Percentiles rank a stretch among this genome's conserved stretches.
Evolutionary conservation across 176 grass and related monocot genomes (phyloP).

Genomic region (Carex parvula): DNA sequence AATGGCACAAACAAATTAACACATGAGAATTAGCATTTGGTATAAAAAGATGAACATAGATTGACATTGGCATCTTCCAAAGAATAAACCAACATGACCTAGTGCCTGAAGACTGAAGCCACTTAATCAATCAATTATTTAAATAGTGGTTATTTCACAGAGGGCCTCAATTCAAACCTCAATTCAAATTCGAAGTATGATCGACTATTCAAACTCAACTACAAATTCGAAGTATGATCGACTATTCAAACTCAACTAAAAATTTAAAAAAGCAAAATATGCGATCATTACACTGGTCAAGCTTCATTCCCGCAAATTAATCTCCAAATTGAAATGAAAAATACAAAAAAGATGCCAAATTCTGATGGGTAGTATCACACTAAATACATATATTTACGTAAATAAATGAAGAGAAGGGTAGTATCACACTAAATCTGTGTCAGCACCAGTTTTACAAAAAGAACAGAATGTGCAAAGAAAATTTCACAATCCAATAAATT

Average conservation of each 20-base stretch:
- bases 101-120: not conserved
- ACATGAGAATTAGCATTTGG: not conserved
- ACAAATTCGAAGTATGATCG: too few species aligned
- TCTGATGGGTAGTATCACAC: not conserved
- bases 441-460: not conserved
- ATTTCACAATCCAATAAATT: not conserved
- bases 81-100: not conserved
- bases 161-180: not conserved
- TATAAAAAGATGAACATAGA: not conserved
- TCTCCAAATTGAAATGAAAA: not conserved
- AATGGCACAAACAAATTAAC: not conserved
- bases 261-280: too few species aligned
- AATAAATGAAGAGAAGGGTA: constrained; percentile 27
- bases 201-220: not conserved
- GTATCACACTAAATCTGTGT: not conserved
- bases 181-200: not conserved
- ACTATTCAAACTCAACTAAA: too few species aligned
- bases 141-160: not conserved
- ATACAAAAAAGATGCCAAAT: not conserved
- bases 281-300: too few species aligned
- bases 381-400: constrained; percentile 19
- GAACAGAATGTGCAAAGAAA: not conserved
- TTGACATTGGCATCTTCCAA: not conserved
- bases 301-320: not conserved
- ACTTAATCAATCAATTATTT: not conserved